Base-by-base conservation (phyloP, 2,329 filamentous ascomycete species). In the Biscogniauxia mediterranea region DNA sequence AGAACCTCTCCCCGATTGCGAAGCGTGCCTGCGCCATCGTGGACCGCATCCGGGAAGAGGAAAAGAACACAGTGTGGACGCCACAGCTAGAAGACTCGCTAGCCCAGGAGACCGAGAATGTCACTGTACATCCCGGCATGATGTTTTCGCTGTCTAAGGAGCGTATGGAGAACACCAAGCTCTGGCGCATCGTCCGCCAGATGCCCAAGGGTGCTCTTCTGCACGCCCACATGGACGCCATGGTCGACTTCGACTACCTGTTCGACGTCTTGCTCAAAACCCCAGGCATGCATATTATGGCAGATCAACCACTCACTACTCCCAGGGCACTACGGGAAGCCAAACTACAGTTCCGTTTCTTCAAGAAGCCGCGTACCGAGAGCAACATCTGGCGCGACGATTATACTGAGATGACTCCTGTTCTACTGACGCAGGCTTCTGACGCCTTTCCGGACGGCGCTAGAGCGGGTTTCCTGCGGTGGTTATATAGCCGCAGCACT, bases 181-280 rank as follows among this genome's bases (percentile, higher is more conserved):
- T 97, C 23, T 98, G 92, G 92, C 83, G 87, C 66, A 95, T 97
- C 68, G 84, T 97, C 17, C 85, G 88, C 61, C 84, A 81, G 65
- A 92, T 98, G 90, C 94, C 94, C 26, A 98, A 98, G 75, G 95
- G 94, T 13, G 83, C 89, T 8, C 80, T 96, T 28, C 78, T 96
- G 62, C 93, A 98, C 78, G 92, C 92, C 52, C 93, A 98, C 75
- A 80, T 96, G 72, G 91, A 96, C 75, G 92, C 93, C 69, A 96
- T 96, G 88, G 90, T 96, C 55, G 90, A 97, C 74, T 87, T 93
- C 66, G 89, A 92, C 72, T 96, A 87, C 79, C 78, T 97, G 7
- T 83, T 96, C 49, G 84, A 88, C 5, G 82, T 89, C 68, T 85
- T 91, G 2, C 81, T 98, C 64, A 79, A 81, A 11, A 89, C 87